Conservation (phyloP, 2,329 filamentous ascomycete genomes). For the Colletotrichum magnum region DNA sequence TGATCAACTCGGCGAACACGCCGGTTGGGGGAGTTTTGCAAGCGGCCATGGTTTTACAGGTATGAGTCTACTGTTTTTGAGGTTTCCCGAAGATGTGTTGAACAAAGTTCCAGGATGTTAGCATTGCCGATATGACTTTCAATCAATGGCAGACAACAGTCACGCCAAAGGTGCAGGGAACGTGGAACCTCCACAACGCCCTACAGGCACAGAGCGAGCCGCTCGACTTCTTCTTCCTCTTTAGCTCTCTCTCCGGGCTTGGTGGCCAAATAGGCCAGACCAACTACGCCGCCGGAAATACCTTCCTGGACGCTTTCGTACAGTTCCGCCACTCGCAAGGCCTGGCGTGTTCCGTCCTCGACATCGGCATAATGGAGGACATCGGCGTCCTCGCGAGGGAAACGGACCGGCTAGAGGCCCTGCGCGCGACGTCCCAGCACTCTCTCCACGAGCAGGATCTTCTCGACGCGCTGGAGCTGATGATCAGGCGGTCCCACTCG, state of each 20-base stretch:
- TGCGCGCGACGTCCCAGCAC: constrained; percentile 28
- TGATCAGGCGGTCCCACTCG: constrained; percentile 23
- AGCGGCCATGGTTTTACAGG: constrained; percentile 54
- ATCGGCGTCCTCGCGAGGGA: constrained; percentile 53
- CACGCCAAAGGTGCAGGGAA: constrained; percentile 57
- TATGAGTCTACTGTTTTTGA: neutral
- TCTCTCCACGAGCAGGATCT: constrained; percentile 43
- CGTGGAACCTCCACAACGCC: constrained; percentile 58
- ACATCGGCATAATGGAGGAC: constrained; percentile 56
- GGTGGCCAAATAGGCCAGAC: constrained; percentile 54
- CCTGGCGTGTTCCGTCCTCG: constrained; percentile 54
- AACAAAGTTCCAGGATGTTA: constrained; percentile 21
- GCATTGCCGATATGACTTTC: constrained; percentile 53
- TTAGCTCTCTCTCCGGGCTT: constrained; percentile 52
- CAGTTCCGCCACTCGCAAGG: constrained; percentile 52
- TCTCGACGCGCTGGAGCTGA: constrained; percentile 38
- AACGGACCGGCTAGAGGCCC: constrained; percentile 32
- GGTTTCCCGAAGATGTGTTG: too few species aligned
- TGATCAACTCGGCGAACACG: constrained; percentile 38
- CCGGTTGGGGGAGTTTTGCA: constrained; percentile 58
- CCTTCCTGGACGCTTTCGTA: constrained; percentile 57
- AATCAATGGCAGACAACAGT: constrained; percentile 53
- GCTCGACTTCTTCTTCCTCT: constrained; percentile 56
- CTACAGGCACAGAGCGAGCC: constrained; percentile 35
- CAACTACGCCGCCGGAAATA: constrained; percentile 58